Base-by-base conservation (phyloP, 2,329 filamentous ascomycete genomes). In the Hymenoscyphus scutula region DNA sequence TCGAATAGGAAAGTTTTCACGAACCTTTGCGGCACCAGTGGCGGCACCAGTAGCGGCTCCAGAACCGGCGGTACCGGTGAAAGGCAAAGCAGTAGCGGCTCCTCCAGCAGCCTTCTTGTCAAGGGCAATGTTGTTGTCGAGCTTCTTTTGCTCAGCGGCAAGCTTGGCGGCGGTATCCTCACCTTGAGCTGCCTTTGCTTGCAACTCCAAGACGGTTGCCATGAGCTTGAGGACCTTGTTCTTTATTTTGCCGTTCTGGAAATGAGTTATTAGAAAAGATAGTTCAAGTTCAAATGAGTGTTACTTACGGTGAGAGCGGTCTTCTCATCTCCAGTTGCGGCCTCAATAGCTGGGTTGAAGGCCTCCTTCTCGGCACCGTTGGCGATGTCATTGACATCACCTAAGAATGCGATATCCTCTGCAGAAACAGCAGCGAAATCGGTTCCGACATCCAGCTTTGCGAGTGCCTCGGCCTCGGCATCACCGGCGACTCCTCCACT, bases 181-280 rank as follows among this genome's bases (percentile, higher is more conserved):
- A 29, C 77, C 77, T 69, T 84, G 79, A 0, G 82, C 83, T 63
- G 78, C 75, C 70, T 84, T 73, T 60, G 83, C 81, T 73, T 81
- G 74, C 51, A 85, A 76, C 56, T 75, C 75, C 55, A 83, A 69
- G 5, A 81, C 77, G 67, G 83, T 78, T 19, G 83, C 78, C 73
- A 79, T 77, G 53, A 85, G 75, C 77, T 85, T 85, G 54, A 84
- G 74, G 27, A 85, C 80, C 77, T 84, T 84, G 77, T 84, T 85
- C 78, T 85, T 84, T 71, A 79, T 84, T 76, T 84, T 84, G n/a
- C 59, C 59, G 37, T 60, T 60, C 59, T 60, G 2, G 15, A 29
- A 30, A 10, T 15, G 27, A n/a, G n/a, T n/a, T n/a, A 48, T 60
- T 48, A 53, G 41, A 48, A 32, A 41, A 41, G 5, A 7, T 25